Evolutionary conservation across 2,329 filamentous ascomycete species (phyloP).

Genomic region (Diaporthe sp.): DNA sequence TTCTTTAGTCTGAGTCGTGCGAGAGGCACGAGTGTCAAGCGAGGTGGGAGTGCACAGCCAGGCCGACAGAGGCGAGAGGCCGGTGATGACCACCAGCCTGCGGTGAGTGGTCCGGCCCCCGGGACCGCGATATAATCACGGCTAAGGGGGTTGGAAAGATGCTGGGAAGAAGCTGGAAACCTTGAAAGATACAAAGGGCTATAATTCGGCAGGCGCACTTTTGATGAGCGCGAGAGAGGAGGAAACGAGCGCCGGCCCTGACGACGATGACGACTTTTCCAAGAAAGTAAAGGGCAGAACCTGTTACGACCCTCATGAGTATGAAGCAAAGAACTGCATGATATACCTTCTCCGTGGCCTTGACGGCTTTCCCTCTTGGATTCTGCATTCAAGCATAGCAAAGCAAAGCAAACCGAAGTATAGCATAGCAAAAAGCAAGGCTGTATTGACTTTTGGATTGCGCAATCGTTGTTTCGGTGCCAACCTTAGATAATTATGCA

Average conservation of each 20-base stretch:
- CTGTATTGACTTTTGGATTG: background rate
- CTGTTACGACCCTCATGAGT: constrained; percentile 25
- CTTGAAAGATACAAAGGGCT: background rate
- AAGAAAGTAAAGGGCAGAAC: background rate
- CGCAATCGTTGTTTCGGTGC: constrained; percentile 1
- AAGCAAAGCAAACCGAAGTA: background rate
- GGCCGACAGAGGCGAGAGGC: constrained; percentile 19
- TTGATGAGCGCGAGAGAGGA: background rate
- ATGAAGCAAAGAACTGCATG: constrained; percentile 29
- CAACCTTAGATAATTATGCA: background rate
- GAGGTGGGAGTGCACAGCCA: constrained; percentile 12
- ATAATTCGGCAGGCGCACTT: background rate
- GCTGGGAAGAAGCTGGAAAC: background rate
- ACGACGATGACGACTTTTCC: constrained; percentile 13
- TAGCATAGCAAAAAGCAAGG: background rate
- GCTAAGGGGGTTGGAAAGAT: background rate
- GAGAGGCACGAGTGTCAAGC: constrained; percentile 37
- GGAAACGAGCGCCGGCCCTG: constrained; percentile 4
- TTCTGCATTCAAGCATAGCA: constrained; percentile 28
- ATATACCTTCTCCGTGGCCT: constrained; percentile 8
- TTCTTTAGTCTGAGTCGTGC: constrained; percentile 39
- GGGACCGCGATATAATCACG: constrained; percentile 37
- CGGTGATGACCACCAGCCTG: background rate
- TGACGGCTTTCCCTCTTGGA: background rate
- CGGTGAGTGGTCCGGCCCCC: constrained; percentile 29